A percentile compares a stretch with the other conserved stretches of the same genome.
phyloP scores from a whole-genome alignment of 83 land plant species.

The Isoetes engelmannii region DNA sequence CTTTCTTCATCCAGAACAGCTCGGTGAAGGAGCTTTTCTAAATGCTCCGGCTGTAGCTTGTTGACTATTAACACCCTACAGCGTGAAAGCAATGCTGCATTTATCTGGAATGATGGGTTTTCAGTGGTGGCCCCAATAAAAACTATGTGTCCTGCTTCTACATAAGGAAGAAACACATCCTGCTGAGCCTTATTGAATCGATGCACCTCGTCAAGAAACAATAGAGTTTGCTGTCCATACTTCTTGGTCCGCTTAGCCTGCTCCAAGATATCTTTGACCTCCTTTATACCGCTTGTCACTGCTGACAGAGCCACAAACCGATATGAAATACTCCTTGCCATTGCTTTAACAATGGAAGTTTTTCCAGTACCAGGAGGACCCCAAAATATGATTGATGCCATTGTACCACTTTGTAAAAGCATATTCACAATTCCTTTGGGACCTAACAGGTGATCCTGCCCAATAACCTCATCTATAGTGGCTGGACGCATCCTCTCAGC shows the following conservation, averaged over 20 bases:
- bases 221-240: conserved; percentile 43
- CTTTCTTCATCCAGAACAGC: conserved; percentile 47
- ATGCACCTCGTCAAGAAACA: conserved; percentile 92
- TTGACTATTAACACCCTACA: conserved; percentile 65
- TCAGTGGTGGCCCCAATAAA: conserved; percentile 93
- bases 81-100: conserved; percentile 77
- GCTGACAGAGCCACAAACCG: conserved; percentile 72
- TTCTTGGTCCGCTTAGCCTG: conserved; percentile 45
- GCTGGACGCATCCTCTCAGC: conserved; percentile 81
- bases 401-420: conserved; percentile 29
- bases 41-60: conserved; percentile 48
- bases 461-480: conserved; percentile 56
- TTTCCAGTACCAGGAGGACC: conserved; percentile 98
- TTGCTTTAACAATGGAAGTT: conserved; percentile 77
- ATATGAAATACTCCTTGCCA: conserved; percentile 43
- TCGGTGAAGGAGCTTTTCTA: conserved; percentile 38
- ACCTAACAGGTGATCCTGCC: conserved; percentile 74
- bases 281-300: conserved; percentile 69
- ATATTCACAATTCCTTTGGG: conserved; percentile 43
- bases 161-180: conserved; percentile 77
- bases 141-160: conserved; percentile 78
- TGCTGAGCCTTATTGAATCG: conserved; percentile 81
- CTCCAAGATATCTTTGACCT: conserved; percentile 71
- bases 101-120: conserved; percentile 88
- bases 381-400: conserved; percentile 81